Conservation (phyloP, 768 basidiomycete species). For the Dacryopinax spathularia region DNA sequence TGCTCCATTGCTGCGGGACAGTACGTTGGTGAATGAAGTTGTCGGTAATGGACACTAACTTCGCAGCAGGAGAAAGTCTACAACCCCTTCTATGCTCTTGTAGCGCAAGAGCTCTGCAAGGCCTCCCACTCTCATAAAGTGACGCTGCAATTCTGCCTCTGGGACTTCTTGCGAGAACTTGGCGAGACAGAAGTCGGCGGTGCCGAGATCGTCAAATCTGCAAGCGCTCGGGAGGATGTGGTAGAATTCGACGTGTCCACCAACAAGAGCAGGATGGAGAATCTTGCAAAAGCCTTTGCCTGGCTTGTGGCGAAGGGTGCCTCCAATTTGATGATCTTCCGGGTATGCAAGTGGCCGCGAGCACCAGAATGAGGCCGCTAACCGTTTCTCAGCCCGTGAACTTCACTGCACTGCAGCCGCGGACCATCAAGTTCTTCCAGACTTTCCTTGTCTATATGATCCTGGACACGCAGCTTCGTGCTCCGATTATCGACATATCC, state of each 20-base stretch:
- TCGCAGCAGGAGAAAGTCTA: constrained; percentile 65
- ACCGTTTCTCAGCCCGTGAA: constrained; percentile 57
- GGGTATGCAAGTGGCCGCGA: constrained; percentile 36
- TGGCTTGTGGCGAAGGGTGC: constrained; percentile 89
- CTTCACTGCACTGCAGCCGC: constrained; percentile 57
- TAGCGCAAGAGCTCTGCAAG: constrained; percentile 68
- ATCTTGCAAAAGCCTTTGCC: constrained; percentile 72
- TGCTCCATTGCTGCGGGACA: constrained; percentile 84
- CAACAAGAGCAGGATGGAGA: constrained; percentile 36
- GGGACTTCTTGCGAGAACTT: constrained; percentile 90
- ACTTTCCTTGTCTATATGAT: constrained; percentile 58
- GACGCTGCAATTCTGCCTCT: constrained; percentile 85
- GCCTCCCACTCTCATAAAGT: constrained; percentile 73
- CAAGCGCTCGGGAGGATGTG: constrained; percentile 32
- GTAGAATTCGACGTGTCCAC: constrained; percentile 32
- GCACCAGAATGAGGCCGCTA: background rate
- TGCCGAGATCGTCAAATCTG: constrained; percentile 53
- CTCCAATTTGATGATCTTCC: constrained; percentile 59
- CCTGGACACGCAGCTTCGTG: constrained; percentile 56
- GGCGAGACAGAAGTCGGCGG: constrained; percentile 76
- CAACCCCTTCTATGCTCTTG: constrained; percentile 90
- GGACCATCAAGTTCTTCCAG: constrained; percentile 49
- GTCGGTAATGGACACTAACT: background rate
- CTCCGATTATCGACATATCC: constrained; percentile 37
- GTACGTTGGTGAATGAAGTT: constrained; percentile 31